Evolutionary conservation across 1,284 basidiomycete species (phyloP).

Genomic region (Rhodotorula mucilaginosa): DNA sequence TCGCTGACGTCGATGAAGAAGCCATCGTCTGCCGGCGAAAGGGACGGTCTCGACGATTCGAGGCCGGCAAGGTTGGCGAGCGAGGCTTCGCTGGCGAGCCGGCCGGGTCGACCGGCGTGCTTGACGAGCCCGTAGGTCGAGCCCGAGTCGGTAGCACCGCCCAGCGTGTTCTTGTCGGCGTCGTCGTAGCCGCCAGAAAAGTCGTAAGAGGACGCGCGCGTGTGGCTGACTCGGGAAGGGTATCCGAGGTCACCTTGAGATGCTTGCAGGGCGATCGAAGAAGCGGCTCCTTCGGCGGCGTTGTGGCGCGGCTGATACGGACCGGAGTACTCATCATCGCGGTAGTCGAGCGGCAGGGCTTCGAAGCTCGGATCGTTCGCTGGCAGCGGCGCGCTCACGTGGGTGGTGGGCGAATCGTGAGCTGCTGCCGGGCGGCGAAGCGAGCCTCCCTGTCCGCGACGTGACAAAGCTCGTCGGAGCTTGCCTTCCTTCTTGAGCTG

Average conservation of each 20-base stretch:
- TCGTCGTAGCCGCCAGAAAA: slow-evolving; percentile 15
- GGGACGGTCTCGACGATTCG: neutral
- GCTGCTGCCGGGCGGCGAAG: neutral
- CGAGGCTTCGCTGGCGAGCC: neutral
- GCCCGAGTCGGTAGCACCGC: slow-evolving; percentile 2
- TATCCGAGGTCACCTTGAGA: slow-evolving; percentile 18
- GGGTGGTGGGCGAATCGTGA: neutral
- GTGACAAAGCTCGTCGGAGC: slow-evolving; percentile 60
- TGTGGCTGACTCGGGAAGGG: neutral
- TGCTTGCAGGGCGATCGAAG: neutral
- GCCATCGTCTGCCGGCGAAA: slow-evolving; percentile 44
- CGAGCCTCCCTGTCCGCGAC: slow-evolving; percentile 45
- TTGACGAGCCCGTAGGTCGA: slow-evolving; percentile 14
- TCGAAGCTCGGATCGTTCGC: slow-evolving; percentile 16
- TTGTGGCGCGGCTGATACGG: slow-evolving; percentile 5
- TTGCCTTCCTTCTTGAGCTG: slow-evolving; percentile 67
- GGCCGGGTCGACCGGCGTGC: neutral
- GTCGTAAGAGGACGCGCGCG: slow-evolving; percentile 20
- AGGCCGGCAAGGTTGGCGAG: neutral
- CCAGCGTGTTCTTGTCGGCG: slow-evolving; percentile 19
- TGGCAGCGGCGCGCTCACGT: neutral
- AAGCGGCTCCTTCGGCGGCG: neutral
- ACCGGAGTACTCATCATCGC: neutral
- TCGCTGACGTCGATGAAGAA: slow-evolving; percentile 61
- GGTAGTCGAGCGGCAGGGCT: slow-evolving; percentile 26